Conservation (phyloP, 257 asterid species). For the Datura wrightii region DNA sequence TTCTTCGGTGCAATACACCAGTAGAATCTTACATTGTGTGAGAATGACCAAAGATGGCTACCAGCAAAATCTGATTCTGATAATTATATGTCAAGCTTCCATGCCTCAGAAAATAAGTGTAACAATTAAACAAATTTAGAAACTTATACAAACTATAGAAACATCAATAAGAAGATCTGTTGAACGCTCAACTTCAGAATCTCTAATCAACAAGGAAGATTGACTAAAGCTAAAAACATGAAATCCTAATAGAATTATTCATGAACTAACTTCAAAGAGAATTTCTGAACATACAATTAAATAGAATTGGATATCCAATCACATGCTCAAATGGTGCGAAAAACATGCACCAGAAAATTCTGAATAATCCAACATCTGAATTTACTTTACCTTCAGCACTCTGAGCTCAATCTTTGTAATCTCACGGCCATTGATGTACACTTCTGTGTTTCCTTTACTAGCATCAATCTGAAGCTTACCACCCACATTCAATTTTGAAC, state of each 20-base stretch:
- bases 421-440: slow-evolving; percentile 75
- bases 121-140: background rate
- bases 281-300: background rate
- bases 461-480: slow-evolving; percentile 70
- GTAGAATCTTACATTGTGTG: background rate
- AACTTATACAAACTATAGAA: background rate
- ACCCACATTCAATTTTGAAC: slow-evolving; percentile 63
- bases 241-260: background rate
- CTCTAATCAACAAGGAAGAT: slow-evolving; percentile 12
- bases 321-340: background rate
- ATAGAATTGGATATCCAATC: background rate
- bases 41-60: background rate
- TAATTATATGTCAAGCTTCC: background rate
- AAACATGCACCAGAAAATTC: slow-evolving; percentile 15
- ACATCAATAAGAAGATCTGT: background rate
- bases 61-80: slow-evolving; percentile 6
- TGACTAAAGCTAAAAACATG: background rate
- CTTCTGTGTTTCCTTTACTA: slow-evolving; percentile 65
- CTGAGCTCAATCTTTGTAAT: slow-evolving; percentile 71
- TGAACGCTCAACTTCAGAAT: background rate
- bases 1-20: background rate
- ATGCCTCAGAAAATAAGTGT: slow-evolving; percentile 1
- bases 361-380: background rate
- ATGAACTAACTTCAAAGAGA: background rate
- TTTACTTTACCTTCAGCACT: slow-evolving; percentile 60